Evolutionary conservation across 768 basidiomycete genomes (phyloP).

Genomic region (Inosperma sp.): DNA sequence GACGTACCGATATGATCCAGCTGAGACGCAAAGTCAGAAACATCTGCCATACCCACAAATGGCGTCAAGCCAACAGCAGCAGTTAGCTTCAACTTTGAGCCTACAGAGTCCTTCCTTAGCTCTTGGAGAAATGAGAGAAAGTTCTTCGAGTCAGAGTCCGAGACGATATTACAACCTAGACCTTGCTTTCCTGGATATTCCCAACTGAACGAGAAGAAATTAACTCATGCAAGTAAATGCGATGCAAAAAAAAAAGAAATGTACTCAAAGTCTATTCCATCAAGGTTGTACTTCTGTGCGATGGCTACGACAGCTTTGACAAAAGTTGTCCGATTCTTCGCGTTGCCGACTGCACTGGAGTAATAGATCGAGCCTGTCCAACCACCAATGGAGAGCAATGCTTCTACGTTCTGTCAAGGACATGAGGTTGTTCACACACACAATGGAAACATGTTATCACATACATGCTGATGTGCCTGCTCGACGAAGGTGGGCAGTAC

Average conservation of each 20-base stretch:
- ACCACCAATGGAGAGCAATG: constrained; percentile 62
- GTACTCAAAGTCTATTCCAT: constrained; percentile 56
- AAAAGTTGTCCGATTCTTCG: constrained; percentile 57
- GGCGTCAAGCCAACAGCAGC: constrained; percentile 42
- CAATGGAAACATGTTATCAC: constrained; percentile 9
- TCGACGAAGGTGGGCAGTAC: constrained; percentile 54
- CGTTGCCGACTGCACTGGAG: constrained; percentile 55
- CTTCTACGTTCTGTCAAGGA: constrained; percentile 41
- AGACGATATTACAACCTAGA: constrained; percentile 64
- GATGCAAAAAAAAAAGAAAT: constrained; percentile 10
- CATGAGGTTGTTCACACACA: neutral
- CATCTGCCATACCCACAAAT: constrained; percentile 50
- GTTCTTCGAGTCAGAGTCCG: constrained; percentile 63
- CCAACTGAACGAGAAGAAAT: constrained; percentile 45
- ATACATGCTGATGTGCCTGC: constrained; percentile 40
- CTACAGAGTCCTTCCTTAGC: constrained; percentile 53
- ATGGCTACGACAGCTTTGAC: constrained; percentile 53
- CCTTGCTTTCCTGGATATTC: constrained; percentile 76
- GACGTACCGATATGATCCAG: constrained; percentile 45
- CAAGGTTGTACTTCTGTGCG: constrained; percentile 46
- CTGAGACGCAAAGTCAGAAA: constrained; percentile 64
- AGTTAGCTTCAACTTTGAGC: constrained; percentile 52
- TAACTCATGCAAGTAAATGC: neutral
- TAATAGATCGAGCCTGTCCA: constrained; percentile 64
- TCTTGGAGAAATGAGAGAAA: constrained; percentile 74